phyloP scores from a whole-genome alignment of 2,329 filamentous ascomycete species.

The Tolypocladium paradoxum region DNA sequence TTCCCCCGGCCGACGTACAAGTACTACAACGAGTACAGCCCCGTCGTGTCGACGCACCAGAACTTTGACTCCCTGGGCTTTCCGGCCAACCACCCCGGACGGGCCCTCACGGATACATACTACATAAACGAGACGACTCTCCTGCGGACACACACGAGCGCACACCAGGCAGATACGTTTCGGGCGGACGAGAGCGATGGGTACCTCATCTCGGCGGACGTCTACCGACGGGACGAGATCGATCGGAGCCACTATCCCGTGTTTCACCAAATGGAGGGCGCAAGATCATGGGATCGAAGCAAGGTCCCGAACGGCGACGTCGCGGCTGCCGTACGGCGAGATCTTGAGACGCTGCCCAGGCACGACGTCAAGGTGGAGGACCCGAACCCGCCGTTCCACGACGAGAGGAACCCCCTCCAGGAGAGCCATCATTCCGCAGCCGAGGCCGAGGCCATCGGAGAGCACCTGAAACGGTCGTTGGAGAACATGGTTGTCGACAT shows the following conservation, averaged over 20 bases:
- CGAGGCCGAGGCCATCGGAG: conserved; percentile 72
- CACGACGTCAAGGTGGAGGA: conserved; percentile 75
- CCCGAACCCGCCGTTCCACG: conserved; percentile 65
- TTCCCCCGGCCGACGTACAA: conserved; percentile 66
- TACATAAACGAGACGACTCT: conserved; percentile 81
- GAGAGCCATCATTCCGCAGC: conserved; percentile 54
- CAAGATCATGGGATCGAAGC: conserved; percentile 72
- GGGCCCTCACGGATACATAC: conserved; percentile 84
- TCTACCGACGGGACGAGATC: conserved; percentile 90
- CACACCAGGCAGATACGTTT: conserved; percentile 81
- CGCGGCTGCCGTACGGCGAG: conserved; percentile 54
- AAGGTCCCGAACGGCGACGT: conserved; percentile 48
- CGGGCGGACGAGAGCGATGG: conserved; percentile 60
- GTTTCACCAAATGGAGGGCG: conserved; percentile 98
- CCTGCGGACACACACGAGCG: conserved; percentile 85
- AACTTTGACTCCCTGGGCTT: conserved; percentile 99
- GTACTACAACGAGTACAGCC: conserved; percentile 68
- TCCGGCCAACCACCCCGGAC: conserved; percentile 74
- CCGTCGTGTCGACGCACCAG: conserved; percentile 72
- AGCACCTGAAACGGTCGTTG: conserved; percentile 79
- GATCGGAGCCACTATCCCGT: conserved; percentile 92
- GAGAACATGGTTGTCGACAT: conserved; percentile 86
- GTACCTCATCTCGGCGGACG: conserved; percentile 86
- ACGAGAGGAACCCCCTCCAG: conserved; percentile 77
- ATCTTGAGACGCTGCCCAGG: conserved; percentile 59